These are phyloP conservation scores for Myotisia sp. DNA, from an alignment of 2,329 filamentous ascomycete genomes.

Conservation along the genomic window DNA sequence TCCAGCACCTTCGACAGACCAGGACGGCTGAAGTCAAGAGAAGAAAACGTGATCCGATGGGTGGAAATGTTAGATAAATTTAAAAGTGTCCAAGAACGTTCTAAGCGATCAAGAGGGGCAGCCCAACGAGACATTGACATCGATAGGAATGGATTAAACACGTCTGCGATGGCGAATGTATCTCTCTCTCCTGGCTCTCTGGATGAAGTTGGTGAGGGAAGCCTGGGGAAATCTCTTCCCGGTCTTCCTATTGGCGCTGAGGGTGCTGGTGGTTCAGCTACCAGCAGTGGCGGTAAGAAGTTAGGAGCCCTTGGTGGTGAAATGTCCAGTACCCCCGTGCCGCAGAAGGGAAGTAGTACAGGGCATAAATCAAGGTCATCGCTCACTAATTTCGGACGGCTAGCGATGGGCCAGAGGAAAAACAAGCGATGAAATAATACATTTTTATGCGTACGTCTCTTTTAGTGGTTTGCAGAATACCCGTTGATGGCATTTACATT, in stretches of 20 bases:
- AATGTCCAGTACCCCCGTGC: constrained; percentile 27
- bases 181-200: constrained; percentile 3
- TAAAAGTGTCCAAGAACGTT: constrained; percentile 73
- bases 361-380: constrained; percentile 46
- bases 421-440: constrained; percentile 22
- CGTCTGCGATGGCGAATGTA: constrained; percentile 14
- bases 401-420: constrained; percentile 56
- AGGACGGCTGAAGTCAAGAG: constrained; percentile 58
- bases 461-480: too few relatives aligned
- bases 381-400: constrained; percentile 53
- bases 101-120: constrained; percentile 53
- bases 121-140: constrained; percentile 36
- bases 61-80: constrained; percentile 89
- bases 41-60: constrained; percentile 81
- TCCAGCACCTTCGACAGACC: constrained; percentile 51
- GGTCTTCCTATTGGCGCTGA: constrained; percentile 21
- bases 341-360: constrained; percentile 36
- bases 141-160: constrained; percentile 28
- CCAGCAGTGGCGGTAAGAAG: background rate
- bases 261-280: constrained; percentile 12
- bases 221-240: constrained; percentile 22
- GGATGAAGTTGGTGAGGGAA: constrained; percentile 14
- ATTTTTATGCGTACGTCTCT: too few relatives aligned
- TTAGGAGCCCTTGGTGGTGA: constrained; percentile 12
- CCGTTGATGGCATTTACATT: too few relatives aligned